Evolutionary conservation across 768 basidiomycete genomes (phyloP).

Genomic region (Tylopilus intermedius): DNA sequence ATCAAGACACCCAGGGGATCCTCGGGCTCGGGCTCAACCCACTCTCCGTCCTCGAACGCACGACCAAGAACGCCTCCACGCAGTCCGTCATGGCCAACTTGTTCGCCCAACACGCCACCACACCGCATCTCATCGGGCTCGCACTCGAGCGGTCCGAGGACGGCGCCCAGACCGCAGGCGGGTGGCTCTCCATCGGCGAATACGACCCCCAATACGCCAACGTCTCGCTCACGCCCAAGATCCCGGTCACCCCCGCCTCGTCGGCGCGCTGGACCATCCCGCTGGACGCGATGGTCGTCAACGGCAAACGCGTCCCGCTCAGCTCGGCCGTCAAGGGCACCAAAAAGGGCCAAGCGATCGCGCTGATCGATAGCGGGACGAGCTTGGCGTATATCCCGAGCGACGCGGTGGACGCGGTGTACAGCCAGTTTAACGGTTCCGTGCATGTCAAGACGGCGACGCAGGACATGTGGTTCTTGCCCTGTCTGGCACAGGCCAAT

Average conservation of each 20-base stretch:
- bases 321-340: conserved; percentile 29
- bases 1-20: conserved; percentile 20
- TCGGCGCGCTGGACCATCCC: conserved; percentile 40
- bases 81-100: conserved; percentile 38
- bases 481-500: conserved; percentile 28
- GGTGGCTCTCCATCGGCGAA: conserved; percentile 40
- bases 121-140: conserved; percentile 39
- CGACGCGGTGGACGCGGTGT: conserved; percentile 35
- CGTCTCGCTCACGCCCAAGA: conserved; percentile 28
- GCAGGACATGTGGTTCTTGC: conserved; percentile 36
- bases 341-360: conserved; percentile 29
- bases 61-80: conserved; percentile 7
- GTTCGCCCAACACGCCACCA: conserved; percentile 31
- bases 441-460: conserved; percentile 28
- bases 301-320: conserved; percentile 26
- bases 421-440: conserved; percentile 34
- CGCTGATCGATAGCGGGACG: conserved; percentile 42
- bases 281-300: conserved; percentile 35
- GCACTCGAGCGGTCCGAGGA: conserved; percentile 39
- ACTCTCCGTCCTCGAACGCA: conserved; percentile 21
- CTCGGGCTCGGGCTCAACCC: conserved; percentile 26
- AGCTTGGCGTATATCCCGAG: conserved; percentile 35
- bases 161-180: conserved; percentile 37
- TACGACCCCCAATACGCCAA: conserved; percentile 34
- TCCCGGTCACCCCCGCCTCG: conserved; percentile 33